phyloP scores from a whole-genome alignment of 2,329 filamentous ascomycete species.

The Knufia fluminis region DNA sequence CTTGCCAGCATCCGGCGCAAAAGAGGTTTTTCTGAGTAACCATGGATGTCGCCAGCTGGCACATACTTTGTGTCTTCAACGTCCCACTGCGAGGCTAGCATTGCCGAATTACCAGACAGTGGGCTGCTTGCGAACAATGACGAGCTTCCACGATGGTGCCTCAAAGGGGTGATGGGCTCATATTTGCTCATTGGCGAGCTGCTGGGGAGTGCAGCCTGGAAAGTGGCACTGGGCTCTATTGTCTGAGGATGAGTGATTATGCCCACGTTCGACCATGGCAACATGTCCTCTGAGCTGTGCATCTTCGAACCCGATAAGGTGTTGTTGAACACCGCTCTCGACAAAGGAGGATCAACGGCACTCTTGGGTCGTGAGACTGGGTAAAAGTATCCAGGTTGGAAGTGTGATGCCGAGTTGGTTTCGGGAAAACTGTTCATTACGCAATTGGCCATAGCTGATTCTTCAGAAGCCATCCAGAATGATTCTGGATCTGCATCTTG shows the following conservation, averaged over 20 bases:
- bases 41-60: constrained; percentile 9
- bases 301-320: constrained; percentile 1
- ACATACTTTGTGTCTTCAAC: constrained; percentile 14
- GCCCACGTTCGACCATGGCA: constrained; percentile 10
- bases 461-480: constrained; percentile 3
- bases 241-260: constrained; percentile 18
- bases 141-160: constrained; percentile 11
- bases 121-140: constrained; percentile 18
- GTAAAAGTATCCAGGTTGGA: constrained; percentile 1
- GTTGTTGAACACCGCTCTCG: constrained; percentile 17
- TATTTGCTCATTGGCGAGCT: constrained; percentile 17
- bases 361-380: constrained; percentile 7
- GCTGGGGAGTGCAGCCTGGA: constrained; percentile 15
- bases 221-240: constrained; percentile 20
- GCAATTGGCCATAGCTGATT: constrained; percentile 5
- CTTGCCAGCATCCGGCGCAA: not conserved
- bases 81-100: constrained; percentile 19
- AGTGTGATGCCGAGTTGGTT: not conserved
- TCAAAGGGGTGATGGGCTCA: constrained; percentile 20
- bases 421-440: constrained; percentile 2
- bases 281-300: constrained; percentile 10
- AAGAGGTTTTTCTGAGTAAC: constrained; percentile 2
- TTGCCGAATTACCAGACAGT: constrained; percentile 13
- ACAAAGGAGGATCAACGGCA: constrained; percentile 14
- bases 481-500: not conserved